phyloP scores from a whole-genome alignment of 768 basidiomycete species.

The Kwoniella shandongensis region DNA sequence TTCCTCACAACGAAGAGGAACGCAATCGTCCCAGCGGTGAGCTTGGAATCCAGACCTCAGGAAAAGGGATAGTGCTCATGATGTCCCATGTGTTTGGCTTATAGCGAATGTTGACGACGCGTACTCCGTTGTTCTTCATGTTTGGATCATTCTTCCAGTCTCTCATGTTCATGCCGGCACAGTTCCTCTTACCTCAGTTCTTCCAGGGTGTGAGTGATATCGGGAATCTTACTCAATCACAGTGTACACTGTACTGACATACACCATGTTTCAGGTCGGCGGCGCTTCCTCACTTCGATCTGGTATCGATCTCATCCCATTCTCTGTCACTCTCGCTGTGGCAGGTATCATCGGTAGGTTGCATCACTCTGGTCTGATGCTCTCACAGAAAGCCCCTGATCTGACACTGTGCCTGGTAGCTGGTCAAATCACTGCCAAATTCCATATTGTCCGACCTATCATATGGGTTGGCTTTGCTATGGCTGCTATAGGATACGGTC shows the following conservation, averaged over 20 bases:
- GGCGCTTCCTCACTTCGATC: constrained; percentile 26
- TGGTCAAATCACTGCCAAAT: constrained; percentile 37
- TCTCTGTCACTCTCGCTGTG: constrained; percentile 20
- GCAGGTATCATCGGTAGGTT: constrained; percentile 27
- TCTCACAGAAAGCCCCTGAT: neutral
- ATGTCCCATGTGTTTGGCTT: too few relatives aligned
- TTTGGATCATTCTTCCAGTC: constrained; percentile 43
- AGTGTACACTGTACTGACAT: too few relatives aligned
- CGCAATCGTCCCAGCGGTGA: constrained; percentile 52
- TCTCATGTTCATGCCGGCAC: constrained; percentile 35
- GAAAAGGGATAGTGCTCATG: too few relatives aligned
- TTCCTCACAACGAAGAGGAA: constrained; percentile 52
- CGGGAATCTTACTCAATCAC: too few relatives aligned
- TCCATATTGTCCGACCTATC: constrained; percentile 41
- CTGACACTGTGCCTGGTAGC: constrained; percentile 22
- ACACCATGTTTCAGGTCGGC: too few relatives aligned
- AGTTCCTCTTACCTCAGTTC: constrained; percentile 39
- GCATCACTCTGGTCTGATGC: neutral
- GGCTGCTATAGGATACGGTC: constrained; percentile 31
- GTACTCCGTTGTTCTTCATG: constrained; percentile 48
- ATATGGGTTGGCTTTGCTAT: constrained; percentile 45
- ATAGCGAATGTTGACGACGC: constrained; percentile 49
- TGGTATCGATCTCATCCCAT: constrained; percentile 44
- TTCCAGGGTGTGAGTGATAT: constrained; percentile 49
- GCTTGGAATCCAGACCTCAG: constrained; percentile 2